Conservation (phyloP, 495 filamentous ascomycete species). For the Trichoderma virens region DNA sequence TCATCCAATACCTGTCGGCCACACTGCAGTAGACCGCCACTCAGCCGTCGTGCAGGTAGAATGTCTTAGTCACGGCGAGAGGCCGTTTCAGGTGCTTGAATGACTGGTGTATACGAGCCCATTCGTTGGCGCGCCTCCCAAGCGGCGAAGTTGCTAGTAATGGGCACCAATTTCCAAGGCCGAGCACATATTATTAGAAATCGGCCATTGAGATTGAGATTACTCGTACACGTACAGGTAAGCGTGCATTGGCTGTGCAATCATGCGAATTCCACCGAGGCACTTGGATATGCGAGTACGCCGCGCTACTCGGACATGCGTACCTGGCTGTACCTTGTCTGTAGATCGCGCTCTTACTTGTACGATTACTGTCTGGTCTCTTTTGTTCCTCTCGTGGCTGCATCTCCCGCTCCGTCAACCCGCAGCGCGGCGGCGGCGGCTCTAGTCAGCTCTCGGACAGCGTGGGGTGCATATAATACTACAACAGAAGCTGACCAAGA, state of each 20-base stretch:
- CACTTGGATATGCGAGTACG: no score
- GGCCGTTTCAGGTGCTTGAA: neutral
- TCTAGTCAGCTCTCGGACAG: neutral
- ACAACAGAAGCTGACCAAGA: neutral
- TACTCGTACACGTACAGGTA: no score
- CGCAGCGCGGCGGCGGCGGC: no score
- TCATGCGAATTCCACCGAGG: no score
- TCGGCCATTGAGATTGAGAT: no score
- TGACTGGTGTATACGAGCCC: neutral
- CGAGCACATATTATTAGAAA: no score
- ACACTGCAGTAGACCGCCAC: neutral
- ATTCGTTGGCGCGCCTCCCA: neutral
- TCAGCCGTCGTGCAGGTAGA: neutral
- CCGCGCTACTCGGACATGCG: no score
- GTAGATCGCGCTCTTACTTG: neutral
- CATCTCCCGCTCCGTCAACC: neutral
- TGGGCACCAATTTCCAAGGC: no score
- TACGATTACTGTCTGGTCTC: neutral
- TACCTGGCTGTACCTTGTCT: no score
- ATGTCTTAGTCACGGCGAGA: neutral
- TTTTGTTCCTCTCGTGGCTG: neutral
- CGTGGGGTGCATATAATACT: constrained; percentile 1
- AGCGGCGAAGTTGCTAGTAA: neutral
- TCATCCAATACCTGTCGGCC: neutral
- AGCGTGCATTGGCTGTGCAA: no score